Conservation (phyloP, 768 basidiomycete genomes). For the Naematelia aurantialba region DNA sequence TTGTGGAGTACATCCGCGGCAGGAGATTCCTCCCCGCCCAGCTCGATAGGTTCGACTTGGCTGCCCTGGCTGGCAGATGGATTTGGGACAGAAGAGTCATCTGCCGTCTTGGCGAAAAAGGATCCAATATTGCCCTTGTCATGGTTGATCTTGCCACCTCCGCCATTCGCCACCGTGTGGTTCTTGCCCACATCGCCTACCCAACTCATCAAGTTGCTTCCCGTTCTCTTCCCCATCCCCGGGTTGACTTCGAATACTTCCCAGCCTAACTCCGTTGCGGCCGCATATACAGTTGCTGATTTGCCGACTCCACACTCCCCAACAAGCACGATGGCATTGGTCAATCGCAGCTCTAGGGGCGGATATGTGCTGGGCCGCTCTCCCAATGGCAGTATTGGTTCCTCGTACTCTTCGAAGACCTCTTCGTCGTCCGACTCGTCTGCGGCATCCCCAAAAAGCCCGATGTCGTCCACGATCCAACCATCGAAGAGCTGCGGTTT, state of each 20-base stretch:
- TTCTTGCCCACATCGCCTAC: slow-evolving; percentile 93
- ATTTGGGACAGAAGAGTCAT: background rate
- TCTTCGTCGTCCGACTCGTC: slow-evolving; percentile 17
- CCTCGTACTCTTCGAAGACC: slow-evolving; percentile 21
- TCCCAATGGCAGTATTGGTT: slow-evolving; percentile 17
- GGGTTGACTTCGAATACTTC: slow-evolving; percentile 96
- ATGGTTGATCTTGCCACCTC: slow-evolving; percentile 8
- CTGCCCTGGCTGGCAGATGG: slow-evolving; percentile 17
- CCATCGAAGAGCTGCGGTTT: slow-evolving; percentile 28
- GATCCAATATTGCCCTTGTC: background rate
- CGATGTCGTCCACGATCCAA: slow-evolving; percentile 50
- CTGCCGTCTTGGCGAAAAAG: slow-evolving; percentile 1
- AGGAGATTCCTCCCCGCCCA: slow-evolving; percentile 13
- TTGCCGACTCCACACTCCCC: slow-evolving; percentile 87
- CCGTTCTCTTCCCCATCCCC: slow-evolving; percentile 84
- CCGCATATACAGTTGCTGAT: slow-evolving; percentile 87
- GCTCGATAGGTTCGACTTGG: slow-evolving; percentile 13
- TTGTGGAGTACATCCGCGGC: slow-evolving; percentile 5
- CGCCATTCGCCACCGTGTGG: slow-evolving; percentile 62
- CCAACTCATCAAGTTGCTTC: slow-evolving; percentile 68
- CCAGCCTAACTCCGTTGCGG: slow-evolving; percentile 89
- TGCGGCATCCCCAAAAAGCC: slow-evolving; percentile 29
- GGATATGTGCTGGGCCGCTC: slow-evolving; percentile 24
- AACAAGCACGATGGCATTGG: slow-evolving; percentile 78
- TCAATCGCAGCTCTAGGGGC: slow-evolving; percentile 53